Conservation (phyloP, 306 rosid genomes). For the Inga leiocalycina region DNA sequence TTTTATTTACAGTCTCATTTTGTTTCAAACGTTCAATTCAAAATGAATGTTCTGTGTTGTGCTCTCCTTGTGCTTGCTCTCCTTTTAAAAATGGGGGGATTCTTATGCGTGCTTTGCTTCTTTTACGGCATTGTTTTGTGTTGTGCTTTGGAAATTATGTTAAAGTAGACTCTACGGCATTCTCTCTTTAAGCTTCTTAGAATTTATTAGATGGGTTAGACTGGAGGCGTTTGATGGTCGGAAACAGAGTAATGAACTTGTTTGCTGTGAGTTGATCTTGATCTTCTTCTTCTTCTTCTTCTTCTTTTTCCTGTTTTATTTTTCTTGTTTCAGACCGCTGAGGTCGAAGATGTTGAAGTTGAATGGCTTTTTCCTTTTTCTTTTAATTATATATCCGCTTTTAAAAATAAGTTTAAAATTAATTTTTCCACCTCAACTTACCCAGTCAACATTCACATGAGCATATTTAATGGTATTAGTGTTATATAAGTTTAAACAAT, state of each 20-base stretch:
- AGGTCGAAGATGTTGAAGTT: slow-evolving; percentile 55
- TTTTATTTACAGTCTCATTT: no score
- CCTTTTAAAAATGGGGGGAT: neutral
- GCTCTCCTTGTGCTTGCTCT: no score
- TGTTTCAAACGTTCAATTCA: no score
- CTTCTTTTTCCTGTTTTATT: neutral
- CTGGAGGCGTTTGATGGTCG: neutral
- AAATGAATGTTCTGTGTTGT: no score
- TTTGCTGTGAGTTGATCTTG: neutral
- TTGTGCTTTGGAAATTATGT: neutral
- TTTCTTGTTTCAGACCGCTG: slow-evolving; percentile 54
- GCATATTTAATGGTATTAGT: no score
- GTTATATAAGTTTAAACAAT: no score
- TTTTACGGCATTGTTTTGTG: slow-evolving; percentile 18
- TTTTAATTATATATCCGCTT: no score
- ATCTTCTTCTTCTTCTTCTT: no score
- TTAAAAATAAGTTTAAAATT: no score
- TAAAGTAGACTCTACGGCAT: neutral
- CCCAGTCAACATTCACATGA: no score
- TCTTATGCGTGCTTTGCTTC: neutral
- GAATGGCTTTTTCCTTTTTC: slow-evolving; percentile 45
- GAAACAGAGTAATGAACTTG: neutral
- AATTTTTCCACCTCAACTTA: no score
- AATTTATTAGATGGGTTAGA: neutral
- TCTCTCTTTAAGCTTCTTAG: neutral